phyloP scores from a whole-genome alignment of 352 stramenopile species.

The Phytopythium delawarense region DNA sequence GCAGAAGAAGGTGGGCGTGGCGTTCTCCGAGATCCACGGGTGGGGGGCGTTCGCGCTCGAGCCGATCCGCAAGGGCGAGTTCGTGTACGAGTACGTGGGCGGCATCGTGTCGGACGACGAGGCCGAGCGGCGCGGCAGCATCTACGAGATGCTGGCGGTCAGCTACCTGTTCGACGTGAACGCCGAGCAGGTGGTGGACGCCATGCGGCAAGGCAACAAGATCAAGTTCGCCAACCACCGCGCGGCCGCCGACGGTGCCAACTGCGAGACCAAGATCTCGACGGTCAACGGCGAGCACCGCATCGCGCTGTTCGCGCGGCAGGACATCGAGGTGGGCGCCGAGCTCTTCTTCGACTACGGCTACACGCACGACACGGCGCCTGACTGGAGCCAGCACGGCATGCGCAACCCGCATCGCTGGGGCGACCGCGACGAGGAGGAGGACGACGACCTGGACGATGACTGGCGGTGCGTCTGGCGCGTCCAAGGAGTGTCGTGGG shows the following conservation, averaged over 20 bases:
- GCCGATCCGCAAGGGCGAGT: constrained; percentile 60
- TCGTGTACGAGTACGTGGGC: constrained; percentile 73
- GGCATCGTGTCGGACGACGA: constrained; percentile 72
- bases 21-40: constrained; percentile 62
- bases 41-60: constrained; percentile 71
- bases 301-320: constrained; percentile 89
- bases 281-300: constrained; percentile 86
- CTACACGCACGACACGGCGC: constrained; percentile 59
- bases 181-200: constrained; percentile 89
- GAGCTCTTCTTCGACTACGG: constrained; percentile 83
- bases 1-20: constrained; percentile 60
- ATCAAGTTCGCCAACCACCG: constrained; percentile 91
- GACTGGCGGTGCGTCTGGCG: constrained; percentile 23
- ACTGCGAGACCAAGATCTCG: constrained; percentile 82
- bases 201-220: constrained; percentile 92
- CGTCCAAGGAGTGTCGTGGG: background rate
- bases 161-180: constrained; percentile 94
- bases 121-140: constrained; percentile 66
- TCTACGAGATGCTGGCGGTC: constrained; percentile 74
- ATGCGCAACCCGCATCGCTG: constrained; percentile 12
- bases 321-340: constrained; percentile 81
- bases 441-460: constrained; percentile 34
- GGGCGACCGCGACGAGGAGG: constrained; percentile 19
- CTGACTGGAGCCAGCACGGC: constrained; percentile 48
- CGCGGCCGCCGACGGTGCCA: constrained; percentile 38